Conservation (phyloP, 2,329 filamentous ascomycete genomes). For the Davidsoniella virescens region DNA sequence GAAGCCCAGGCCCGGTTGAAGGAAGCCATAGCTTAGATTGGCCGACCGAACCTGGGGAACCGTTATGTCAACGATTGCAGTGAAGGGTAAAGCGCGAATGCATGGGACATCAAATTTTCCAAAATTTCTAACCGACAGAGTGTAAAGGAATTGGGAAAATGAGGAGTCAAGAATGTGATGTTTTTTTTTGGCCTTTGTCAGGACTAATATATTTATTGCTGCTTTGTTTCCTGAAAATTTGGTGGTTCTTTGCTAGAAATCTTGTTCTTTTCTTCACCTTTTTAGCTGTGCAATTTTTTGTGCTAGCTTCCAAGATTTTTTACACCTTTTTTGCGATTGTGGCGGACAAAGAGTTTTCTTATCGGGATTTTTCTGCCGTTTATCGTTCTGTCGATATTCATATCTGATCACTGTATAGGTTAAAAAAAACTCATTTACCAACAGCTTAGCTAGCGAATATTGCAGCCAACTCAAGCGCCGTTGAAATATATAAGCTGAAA, state of each 20-base stretch:
- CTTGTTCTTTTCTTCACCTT: too few relatives aligned
- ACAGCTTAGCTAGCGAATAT: background rate
- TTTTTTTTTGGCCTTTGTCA: background rate
- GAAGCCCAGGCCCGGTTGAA: background rate
- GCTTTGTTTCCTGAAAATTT: background rate
- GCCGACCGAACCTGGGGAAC: background rate
- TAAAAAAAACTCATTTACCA: background rate
- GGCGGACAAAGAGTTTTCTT: background rate
- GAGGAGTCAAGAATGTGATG: background rate
- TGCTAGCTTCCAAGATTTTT: background rate
- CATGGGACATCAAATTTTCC: conserved; percentile 7
- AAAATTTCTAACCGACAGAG: background rate
- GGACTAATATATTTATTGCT: background rate
- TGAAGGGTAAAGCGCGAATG: conserved; percentile 11
- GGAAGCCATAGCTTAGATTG: conserved; percentile 8
- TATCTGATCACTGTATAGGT: background rate
- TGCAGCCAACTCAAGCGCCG: too few relatives aligned
- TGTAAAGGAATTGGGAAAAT: background rate
- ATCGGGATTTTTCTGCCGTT: too few relatives aligned
- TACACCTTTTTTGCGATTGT: background rate
- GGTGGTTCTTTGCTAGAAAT: background rate
- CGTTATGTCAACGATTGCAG: conserved; percentile 1
- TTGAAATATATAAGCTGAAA: background rate
- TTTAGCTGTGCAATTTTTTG: background rate
- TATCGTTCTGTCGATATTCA: background rate